Evolutionary conservation across 129 eudicot genomes (phyloP).

Genomic region (Helianthus tuberosus): DNA sequence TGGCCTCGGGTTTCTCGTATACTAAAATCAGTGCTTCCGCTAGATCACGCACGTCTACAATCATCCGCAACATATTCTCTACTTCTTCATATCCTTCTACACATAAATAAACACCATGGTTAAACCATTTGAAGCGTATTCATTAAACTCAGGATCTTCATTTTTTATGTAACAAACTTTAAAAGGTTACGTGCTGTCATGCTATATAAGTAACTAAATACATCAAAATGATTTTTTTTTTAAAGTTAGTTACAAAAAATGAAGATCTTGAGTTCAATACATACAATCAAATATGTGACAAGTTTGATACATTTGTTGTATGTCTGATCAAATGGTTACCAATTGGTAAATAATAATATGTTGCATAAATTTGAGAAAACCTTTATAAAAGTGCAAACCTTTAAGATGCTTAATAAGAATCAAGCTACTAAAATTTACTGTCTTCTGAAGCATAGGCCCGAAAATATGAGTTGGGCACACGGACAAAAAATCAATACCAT

Average conservation of each 20-base stretch:
- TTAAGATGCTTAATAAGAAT: conserved; percentile 66
- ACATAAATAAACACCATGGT: conserved; percentile 3
- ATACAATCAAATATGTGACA: too few species aligned
- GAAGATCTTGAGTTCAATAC: too few species aligned
- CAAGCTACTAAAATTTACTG: conserved; percentile 68
- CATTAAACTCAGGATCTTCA: too few species aligned
- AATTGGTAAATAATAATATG: not conserved
- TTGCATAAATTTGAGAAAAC: not conserved
- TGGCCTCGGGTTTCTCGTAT: conserved; percentile 75
- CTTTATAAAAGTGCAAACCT: conserved; percentile 41
- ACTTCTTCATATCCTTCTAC: conserved; percentile 64
- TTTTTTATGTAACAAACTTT: too few species aligned
- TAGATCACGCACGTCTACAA: conserved; percentile 89
- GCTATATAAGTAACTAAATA: too few species aligned
- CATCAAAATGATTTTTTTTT: too few species aligned
- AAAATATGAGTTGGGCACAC: conserved; percentile 63
- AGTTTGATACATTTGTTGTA: too few species aligned
- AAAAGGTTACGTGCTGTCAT: too few species aligned
- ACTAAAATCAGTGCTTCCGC: conserved; percentile 59
- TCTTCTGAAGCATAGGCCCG: conserved; percentile 75
- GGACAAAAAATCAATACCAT: conserved; percentile 57
- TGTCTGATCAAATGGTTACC: conserved; percentile 5
- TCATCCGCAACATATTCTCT: conserved; percentile 44
- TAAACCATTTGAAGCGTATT: too few species aligned
- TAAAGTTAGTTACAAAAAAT: too few species aligned